Percentiles rank a stretch among this genome's conserved stretches.
Evolutionary conservation across 2,329 filamentous ascomycete species (phyloP).

Genomic region (Thelonectria rubi): DNA sequence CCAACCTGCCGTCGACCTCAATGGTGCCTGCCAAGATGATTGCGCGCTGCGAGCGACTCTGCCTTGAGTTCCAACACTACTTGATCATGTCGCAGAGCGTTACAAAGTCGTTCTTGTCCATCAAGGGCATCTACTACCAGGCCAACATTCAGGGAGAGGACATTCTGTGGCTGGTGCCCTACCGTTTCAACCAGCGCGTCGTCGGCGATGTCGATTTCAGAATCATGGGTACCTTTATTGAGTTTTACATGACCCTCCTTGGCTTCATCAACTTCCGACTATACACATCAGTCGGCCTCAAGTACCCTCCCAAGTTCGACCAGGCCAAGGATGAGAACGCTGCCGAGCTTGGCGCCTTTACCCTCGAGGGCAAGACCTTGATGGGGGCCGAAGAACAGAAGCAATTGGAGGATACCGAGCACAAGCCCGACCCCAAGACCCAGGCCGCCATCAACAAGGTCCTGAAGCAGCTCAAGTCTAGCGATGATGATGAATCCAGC

Average conservation of each 20-base stretch:
- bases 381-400: constrained; percentile 63
- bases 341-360: constrained; percentile 90
- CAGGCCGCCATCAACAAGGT: constrained; percentile 75
- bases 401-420: constrained; percentile 57
- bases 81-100: constrained; percentile 91
- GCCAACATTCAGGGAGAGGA: constrained; percentile 97
- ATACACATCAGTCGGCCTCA: constrained; percentile 89
- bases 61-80: constrained; percentile 97
- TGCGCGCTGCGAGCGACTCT: constrained; percentile 90
- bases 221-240: constrained; percentile 99
- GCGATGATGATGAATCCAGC: constrained; percentile 55
- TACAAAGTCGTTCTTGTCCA: constrained; percentile 95
- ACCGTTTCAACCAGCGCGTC: constrained; percentile 95
- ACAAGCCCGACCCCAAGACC: constrained; percentile 67
- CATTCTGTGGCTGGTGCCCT: constrained; percentile 95
- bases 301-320: constrained; percentile 97
- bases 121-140: constrained; percentile 99
- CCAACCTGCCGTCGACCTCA: constrained; percentile 89
- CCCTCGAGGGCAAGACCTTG: constrained; percentile 78
- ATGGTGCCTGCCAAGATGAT: constrained; percentile 96
- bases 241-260: constrained; percentile 97
- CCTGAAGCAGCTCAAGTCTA: constrained; percentile 71
- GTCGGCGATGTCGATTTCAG: constrained; percentile 96
- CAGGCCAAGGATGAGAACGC: constrained; percentile 85
- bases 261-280: constrained; percentile 96